Base-by-base conservation (phyloP, 179 eudicot genomes). In the Dionaea muscipula region DNA sequence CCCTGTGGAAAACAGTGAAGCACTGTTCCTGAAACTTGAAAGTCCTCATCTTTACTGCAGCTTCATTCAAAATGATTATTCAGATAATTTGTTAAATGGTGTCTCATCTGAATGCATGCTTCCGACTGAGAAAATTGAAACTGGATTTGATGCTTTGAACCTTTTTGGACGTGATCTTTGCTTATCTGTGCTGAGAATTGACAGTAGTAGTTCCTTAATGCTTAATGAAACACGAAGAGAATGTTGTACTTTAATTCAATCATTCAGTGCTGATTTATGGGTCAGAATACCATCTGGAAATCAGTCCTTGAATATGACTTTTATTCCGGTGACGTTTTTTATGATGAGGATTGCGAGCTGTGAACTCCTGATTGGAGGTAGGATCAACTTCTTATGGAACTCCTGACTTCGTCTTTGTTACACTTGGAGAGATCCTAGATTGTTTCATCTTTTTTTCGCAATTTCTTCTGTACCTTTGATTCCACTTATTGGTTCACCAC, bases 301-400 rank as follows among this genome's bases (percentile, higher is more conserved):
- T 55, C 66, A 55, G 51, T 47, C 66, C 22, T 63, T 76, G 56
- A 44, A 19, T 44, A 17, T 47, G 52, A 60, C 70, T 64, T 53
- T 55, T 50, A 24, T 58, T 36, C 58, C 70, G 61, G 72, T 77
- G 57, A 62, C 58, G 44, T 78, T 72, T 69, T 41, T 83, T 52
- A 75, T 83, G 93, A 71, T 75, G 53, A 72, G 76, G 58, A 68
- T 88, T 55, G 33, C 51, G 23, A 54, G 61, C 54, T 76, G 80
- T 52, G 86, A 81, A 61, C 20, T 93, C 65, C 59, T 59, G 56
- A 78, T 63, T 62, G 83, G 77, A 78, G 99, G 99, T 93, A 65
- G 18, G 59, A 16, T 36, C 48, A 28, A 47, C 25, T 55, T 48
- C 13, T 39, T 9, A 38, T 27, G 44, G 47, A 5, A 18, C 38